A percentile compares a stretch with the other conserved stretches of the same genome.
Evolutionary conservation across 805 yeast genomes (phyloP).

Genomic region (Candida hungchunana): DNA sequence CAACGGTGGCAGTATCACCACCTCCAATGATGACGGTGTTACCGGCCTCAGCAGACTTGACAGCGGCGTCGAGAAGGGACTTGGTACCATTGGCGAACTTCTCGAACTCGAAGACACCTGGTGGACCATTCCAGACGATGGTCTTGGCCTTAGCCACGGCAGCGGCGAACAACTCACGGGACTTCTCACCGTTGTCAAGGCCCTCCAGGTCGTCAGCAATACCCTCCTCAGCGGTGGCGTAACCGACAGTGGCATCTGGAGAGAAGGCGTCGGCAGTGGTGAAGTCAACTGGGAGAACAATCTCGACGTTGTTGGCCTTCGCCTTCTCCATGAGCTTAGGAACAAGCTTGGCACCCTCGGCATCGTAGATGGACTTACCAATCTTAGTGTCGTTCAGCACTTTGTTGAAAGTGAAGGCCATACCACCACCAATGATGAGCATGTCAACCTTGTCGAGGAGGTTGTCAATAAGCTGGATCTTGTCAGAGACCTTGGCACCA

Average conservation of each 20-base stretch:
- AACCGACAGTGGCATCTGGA: slow-evolving; percentile 81
- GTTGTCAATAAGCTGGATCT: slow-evolving; percentile 97
- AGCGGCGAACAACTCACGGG: slow-evolving; percentile 70
- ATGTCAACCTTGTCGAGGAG: slow-evolving; percentile 91
- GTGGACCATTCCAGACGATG: slow-evolving; percentile 99
- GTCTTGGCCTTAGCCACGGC: slow-evolving; percentile 93
- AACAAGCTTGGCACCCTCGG: slow-evolving; percentile 93
- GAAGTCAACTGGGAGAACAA: slow-evolving; percentile 92
- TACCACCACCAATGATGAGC: slow-evolving; percentile 98
- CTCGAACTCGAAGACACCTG: slow-evolving; percentile 99
- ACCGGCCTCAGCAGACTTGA: slow-evolving; percentile 80
- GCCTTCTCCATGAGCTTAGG: slow-evolving; percentile 93
- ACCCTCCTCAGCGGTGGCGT: slow-evolving; percentile 86
- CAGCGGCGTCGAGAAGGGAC: slow-evolving; percentile 82
- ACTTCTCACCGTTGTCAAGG: slow-evolving; percentile 91
- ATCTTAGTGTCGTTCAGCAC: slow-evolving; percentile 78
- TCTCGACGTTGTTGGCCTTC: slow-evolving; percentile 89
- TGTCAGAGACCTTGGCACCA: slow-evolving; percentile 99
- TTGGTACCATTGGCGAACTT: slow-evolving; percentile 90
- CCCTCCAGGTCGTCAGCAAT: slow-evolving; percentile 96
- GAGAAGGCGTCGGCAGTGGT: slow-evolving; percentile 93
- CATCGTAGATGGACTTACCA: slow-evolving; percentile 90
- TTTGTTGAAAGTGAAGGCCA: slow-evolving; percentile 99
- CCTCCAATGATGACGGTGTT: slow-evolving; percentile 94
- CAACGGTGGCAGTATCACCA: slow-evolving; percentile 99